Evolutionary conservation across 805 yeast species (phyloP), one percentile per base, ranked within the genome.

Genomic region (Sungouiozyma intestinalis): DNA sequence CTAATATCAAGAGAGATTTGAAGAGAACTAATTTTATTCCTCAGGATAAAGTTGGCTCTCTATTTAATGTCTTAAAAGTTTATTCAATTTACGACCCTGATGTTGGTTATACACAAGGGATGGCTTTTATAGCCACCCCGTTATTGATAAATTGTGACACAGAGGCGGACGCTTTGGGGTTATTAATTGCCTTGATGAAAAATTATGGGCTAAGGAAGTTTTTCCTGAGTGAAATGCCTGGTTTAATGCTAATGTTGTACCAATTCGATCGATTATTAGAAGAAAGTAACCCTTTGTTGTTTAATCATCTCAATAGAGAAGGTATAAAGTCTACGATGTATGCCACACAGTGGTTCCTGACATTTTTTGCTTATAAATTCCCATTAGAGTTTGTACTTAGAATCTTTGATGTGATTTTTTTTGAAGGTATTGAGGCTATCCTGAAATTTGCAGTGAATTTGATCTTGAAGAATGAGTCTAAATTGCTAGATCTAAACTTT

Each of bases 91-190:
- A 76, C 58, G 97, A 92, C 60, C 78, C 83, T 1, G 97, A 88
- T 40, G 96, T 92, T 40, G 98, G 98, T 0, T 92, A 92, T 56
- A 92, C 97, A 2, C 98, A 92, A 63, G 97, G 98, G 6, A 87
- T 92, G 96, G 94, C 94, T 1, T 92, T 92, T 55, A 76, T 92
- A 36, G 76, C 85, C 0, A 86, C 86, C 4, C 97, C 98, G 2
- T 63, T 92, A 38, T 66, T 87, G 36, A 69, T 88, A 67, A 85
- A 85, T 51, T 74, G 86, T 35, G 53, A 57, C 29, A 45, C 58
- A 6, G 95, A 88, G 49, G 71, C 81, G 37, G 97, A 90, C 58
- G 79, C 95, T 3, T 90, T 90, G 63, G 78, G 92, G 45, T 60
- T 88, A 51, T 67, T 90, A 36, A 85, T 81, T 14, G 78, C 77